Base-by-base conservation (phyloP, 1,139 yeast species). In the Saccharomyces hybrid region DNA sequence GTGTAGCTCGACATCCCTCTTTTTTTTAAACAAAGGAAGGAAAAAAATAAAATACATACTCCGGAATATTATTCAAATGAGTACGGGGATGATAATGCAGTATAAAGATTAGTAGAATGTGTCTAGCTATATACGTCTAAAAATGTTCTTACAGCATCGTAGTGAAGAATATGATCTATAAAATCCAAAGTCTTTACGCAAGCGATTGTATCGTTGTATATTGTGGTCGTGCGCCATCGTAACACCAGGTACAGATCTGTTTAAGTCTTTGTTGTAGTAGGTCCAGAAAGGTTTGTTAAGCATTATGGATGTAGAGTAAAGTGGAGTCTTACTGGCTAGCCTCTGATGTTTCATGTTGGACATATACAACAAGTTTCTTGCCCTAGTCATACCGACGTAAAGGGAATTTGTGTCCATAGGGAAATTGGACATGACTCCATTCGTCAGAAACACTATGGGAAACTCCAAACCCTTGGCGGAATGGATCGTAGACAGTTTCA, bases 391-490 rank as follows among this genome's bases (percentile, higher is more conserved):
- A 0, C 84, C 91, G 2, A 85, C 90, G 63, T 84, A 86, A 16
- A 79, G 70, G 9, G 81, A 66, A 49, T 83, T 72, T 11, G 53
- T 52, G 4, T 62, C 64, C 32, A 63, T 58, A 0, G 66, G 62
- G 49, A 55, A 56, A 19, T 72, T 64, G 60, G 58, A 55, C 59
- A 61, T 27, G 70, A 64, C 11, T 71, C 63, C 51, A 1, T 79
- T 80, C 12, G 78, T 65, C 7, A 85, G 60, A 65, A 86, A 84
- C 0, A 84, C 89, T 12, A 84, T 74, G 0, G 90, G 89, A 62
- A 81, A 84, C 60, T 85, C 90, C 6, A 84, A 66, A 0, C 93
- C 91, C 62, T 85, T 86, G 0, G 90, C 82, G 0, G 87, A 76
- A 66, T 86, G 91, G 0, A 86, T 78, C 0, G 93, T 86, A 0